These are phyloP conservation scores for Citrullus amarus DNA, from an alignment of 306 rosid genomes.

Conservation along the genomic window DNA sequence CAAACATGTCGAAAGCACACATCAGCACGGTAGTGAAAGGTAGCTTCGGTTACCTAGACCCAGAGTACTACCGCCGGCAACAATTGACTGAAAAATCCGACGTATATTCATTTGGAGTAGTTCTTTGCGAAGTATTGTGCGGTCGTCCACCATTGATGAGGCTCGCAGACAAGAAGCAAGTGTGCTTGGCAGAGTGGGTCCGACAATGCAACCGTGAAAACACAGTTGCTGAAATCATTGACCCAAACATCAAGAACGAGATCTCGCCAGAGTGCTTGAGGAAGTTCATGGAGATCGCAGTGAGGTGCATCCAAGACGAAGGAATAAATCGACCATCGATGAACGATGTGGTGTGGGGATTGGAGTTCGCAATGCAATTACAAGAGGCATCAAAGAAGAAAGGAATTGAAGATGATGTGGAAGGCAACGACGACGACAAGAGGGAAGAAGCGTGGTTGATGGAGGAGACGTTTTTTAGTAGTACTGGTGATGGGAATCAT, in stretches of 20 bases:
- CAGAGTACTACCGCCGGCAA: constrained; percentile 14
- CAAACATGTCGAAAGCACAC: constrained; percentile 8
- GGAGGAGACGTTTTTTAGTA: background rate
- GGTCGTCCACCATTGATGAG: constrained; percentile 23
- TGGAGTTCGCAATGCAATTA: background rate
- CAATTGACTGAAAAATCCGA: constrained; percentile 35
- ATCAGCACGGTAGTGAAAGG: constrained; percentile 25
- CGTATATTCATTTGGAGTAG: constrained; percentile 50
- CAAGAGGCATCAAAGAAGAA: constrained; percentile 8
- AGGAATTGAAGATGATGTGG: background rate
- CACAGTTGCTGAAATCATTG: background rate
- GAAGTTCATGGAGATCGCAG: background rate
- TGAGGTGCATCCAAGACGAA: constrained; percentile 31
- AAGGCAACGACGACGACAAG: background rate
- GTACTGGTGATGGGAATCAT: background rate
- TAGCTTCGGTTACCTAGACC: constrained; percentile 17
- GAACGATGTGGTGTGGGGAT: constrained; percentile 28
- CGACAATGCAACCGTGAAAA: constrained; percentile 17
- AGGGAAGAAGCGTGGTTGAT: background rate
- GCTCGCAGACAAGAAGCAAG: constrained; percentile 11
- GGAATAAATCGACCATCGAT: constrained; percentile 31
- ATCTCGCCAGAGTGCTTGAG: background rate
- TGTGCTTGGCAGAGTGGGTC: constrained; percentile 24
- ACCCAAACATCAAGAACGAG: background rate
- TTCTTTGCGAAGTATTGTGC: constrained; percentile 36